Conservation (phyloP, 2,329 filamentous ascomycete species). For the Ophiostoma piceae region DNA sequence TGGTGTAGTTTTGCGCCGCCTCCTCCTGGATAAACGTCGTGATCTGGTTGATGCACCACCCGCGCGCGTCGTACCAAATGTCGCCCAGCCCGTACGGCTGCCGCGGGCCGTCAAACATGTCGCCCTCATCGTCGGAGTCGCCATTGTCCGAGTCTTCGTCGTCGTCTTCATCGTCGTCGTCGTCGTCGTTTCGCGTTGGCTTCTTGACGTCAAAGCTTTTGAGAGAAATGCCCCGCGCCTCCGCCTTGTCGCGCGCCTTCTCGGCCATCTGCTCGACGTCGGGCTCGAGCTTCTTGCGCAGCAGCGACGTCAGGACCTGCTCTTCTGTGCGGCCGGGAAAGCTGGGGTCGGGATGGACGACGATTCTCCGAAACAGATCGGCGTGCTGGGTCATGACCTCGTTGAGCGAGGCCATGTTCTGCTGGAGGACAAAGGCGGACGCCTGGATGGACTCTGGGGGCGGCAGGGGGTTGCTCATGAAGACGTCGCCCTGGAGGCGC, state of each 20-base stretch:
- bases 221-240: constrained; percentile 32
- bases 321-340: constrained; percentile 67
- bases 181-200: neutral
- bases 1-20: constrained; percentile 63
- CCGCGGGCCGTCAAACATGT: constrained; percentile 35
- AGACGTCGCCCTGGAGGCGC: constrained; percentile 57
- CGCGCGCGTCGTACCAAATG: constrained; percentile 37
- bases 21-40: constrained; percentile 40
- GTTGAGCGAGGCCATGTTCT: constrained; percentile 63
- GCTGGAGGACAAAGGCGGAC: constrained; percentile 65
- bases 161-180: constrained; percentile 33
- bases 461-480: constrained; percentile 61
- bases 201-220: constrained; percentile 29
- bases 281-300: constrained; percentile 80
- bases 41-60: constrained; percentile 34
- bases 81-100: constrained; percentile 36
- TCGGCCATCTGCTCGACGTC: constrained; percentile 68
- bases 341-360: constrained; percentile 69
- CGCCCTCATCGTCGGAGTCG: constrained; percentile 37
- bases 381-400: constrained; percentile 60
- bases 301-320: constrained; percentile 59
- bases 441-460: constrained; percentile 66
- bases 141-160: constrained; percentile 27
- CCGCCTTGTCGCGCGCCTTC: constrained; percentile 50
- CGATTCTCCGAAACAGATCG: constrained; percentile 62